A percentile compares a stretch with the other conserved stretches of the same genome.
Conservation (phyloP, 345 rosid genomes). For the Tarenaya hassleriana region DNA sequence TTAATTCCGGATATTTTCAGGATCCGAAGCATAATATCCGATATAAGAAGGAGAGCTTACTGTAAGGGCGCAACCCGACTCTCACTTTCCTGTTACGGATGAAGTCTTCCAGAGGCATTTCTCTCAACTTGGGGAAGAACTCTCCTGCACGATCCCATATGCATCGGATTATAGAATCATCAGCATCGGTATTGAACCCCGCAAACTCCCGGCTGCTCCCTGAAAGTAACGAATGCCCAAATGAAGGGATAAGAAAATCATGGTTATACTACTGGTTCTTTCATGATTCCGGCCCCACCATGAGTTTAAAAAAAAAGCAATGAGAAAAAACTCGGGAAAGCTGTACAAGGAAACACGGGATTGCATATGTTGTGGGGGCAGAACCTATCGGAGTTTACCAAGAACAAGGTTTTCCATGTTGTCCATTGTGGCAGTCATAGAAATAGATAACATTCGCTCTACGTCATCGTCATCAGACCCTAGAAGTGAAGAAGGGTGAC, state of each 20-base stretch:
- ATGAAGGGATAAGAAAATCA: not conserved
- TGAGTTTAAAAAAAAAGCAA: not conserved
- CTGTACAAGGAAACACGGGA: too few species aligned
- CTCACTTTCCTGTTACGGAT: constrained; percentile 59
- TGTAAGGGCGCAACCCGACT: constrained; percentile 89
- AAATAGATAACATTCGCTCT: constrained; percentile 48
- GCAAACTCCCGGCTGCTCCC: constrained; percentile 95
- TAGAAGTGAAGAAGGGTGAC: constrained; percentile 26
- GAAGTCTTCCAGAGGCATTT: constrained; percentile 37
- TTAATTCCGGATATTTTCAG: not conserved
- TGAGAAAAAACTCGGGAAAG: not conserved
- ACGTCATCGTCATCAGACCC: constrained; percentile 32
- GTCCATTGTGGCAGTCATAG: constrained; percentile 90
- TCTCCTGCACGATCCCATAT: constrained; percentile 77
- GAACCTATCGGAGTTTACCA: constrained; percentile 37
- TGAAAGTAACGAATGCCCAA: constrained; percentile 25
- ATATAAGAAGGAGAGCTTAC: constrained; percentile 44
- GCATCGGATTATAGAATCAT: constrained; percentile 43
- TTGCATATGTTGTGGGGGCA: not conserved
- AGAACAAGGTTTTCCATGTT: constrained; percentile 64
- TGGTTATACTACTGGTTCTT: not conserved
- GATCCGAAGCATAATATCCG: not conserved
- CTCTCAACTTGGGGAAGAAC: constrained; percentile 69
- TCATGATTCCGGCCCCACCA: not conserved
- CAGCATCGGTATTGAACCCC: constrained; percentile 63